Evolutionary conservation across 139 green algal species (phyloP), one percentile per base, ranked within the genome.

Genomic region (Raphidocelis subcapitata): DNA sequence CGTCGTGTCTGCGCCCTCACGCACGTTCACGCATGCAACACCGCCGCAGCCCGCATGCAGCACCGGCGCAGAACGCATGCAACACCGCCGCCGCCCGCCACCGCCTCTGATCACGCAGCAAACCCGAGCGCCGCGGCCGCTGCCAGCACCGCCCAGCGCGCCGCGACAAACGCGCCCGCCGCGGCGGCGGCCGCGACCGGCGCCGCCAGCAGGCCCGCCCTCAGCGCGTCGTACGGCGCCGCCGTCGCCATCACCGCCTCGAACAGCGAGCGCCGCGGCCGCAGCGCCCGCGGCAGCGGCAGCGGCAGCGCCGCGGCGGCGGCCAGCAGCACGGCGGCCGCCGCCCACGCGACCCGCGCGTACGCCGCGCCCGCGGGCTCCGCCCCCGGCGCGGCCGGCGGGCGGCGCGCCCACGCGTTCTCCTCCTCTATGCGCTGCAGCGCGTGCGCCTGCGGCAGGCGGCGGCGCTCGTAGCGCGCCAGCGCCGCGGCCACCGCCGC

Each of bases 391-490:
- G 32, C 8, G 3, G 70, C 26, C 3, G 69, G 51, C 2, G 55
- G 70, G 20, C 70, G 60, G 16, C 70, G 28, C 23, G 63, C 70
- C 70, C 70, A 76, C 23, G 44, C 44, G 46, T 76, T 76, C 54
- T 75, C 69, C 46, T 67, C 69, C 21, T 75, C 69, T 57, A 75
- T 75, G 20, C 20, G 57, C 59, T 75, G 69, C 28, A 75, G 57
- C n/a, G 69, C 57, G 2, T 75, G 69, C 3, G 66, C 69, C 69
- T 75, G 69, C 65, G 68, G 68, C 55, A 29, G 26, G 32, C 68
- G 18, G 52, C 63, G 55, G 35, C 52, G 33, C 35, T 74, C 33
- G 28, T 56, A 74, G 24, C 33, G 24, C 3, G 44, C 23, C 55
- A 74, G 68, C 35, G 33, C 61, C 29, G 32, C 35, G 3, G 41